Conservation (phyloP, 495 filamentous ascomycete species). For the Durotheca rogersii region DNA sequence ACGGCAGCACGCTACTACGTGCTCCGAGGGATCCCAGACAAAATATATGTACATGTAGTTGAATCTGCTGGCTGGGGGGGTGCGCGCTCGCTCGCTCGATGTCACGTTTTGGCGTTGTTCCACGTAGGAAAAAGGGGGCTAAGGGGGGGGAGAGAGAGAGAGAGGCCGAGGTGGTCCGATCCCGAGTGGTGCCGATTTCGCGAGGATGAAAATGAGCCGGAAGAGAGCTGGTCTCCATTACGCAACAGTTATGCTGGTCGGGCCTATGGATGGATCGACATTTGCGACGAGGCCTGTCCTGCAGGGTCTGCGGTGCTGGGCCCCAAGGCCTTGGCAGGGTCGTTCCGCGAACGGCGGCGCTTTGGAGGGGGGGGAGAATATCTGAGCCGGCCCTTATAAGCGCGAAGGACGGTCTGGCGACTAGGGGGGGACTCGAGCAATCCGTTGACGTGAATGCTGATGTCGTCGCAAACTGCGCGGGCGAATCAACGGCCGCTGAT, state of each 20-base stretch:
- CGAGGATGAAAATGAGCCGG: conserved; percentile 4
- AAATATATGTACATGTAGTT: too few species aligned
- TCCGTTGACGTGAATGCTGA: conserved; percentile 28
- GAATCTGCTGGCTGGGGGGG: too few species aligned
- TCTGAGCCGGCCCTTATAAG: conserved; percentile 3
- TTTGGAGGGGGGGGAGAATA: background rate
- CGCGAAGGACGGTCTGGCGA: conserved; percentile 10
- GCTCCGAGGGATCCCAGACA: conserved; percentile 2
- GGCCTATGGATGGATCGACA: conserved; percentile 11
- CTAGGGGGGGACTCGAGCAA: background rate
- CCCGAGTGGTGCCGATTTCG: conserved; percentile 17
- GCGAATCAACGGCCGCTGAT: conserved; percentile 25
- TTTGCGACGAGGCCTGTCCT: conserved; percentile 20
- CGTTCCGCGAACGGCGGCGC: conserved; percentile 26
- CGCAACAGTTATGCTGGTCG: conserved; percentile 23
- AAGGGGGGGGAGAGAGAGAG: too few species aligned
- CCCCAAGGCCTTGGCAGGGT: conserved; percentile 26
- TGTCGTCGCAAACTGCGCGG: conserved; percentile 28
- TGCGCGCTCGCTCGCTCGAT: background rate
- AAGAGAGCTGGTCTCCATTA: conserved; percentile 15
- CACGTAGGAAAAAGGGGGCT: too few species aligned
- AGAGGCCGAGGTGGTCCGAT: conserved; percentile 22
- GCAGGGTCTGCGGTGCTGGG: conserved; percentile 23
- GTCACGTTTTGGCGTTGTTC: conserved; percentile 5
- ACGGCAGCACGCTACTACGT: conserved; percentile 12